A percentile compares a stretch with the other conserved stretches of the same genome.
phyloP scores from a whole-genome alignment of 208 protist species.

The Porcisia deanei region DNA sequence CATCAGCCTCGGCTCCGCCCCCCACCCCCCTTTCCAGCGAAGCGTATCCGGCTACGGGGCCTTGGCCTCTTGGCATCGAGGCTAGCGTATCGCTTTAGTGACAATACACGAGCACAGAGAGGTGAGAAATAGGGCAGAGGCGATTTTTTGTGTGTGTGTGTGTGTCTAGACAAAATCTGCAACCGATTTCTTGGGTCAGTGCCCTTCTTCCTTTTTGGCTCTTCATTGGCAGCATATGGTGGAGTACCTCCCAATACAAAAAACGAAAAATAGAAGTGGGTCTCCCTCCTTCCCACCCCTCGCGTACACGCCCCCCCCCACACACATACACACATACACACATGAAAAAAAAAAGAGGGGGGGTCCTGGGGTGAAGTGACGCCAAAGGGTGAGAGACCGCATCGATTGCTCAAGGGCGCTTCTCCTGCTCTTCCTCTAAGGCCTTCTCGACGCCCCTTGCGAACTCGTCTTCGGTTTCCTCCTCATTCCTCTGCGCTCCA shows the following conservation, averaged over 20 bases:
- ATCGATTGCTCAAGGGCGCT: conserved; percentile 8
- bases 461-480: conserved; percentile 35
- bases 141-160: too few species aligned
- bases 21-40: background rate
- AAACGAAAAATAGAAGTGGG: too few species aligned
- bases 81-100: background rate
- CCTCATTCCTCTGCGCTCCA: conserved; percentile 30
- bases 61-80: background rate
- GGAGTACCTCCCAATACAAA: background rate
- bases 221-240: too few species aligned
- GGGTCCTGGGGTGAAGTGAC: too few species aligned
- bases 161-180: too few species aligned
- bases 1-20: too few species aligned
- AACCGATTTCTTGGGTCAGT: too few species aligned
- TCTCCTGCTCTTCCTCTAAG: conserved; percentile 38
- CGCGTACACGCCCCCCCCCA: background rate
- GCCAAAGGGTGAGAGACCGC: too few species aligned
- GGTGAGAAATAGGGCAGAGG: background rate
- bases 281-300: too few species aligned
- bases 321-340: background rate
- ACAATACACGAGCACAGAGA: background rate
- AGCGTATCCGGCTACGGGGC: background rate
- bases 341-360: background rate
- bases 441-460: conserved; percentile 39
- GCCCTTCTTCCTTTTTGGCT: too few species aligned